phyloP scores from a whole-genome alignment of 768 basidiomycete species.

The Galerina marginata region DNA sequence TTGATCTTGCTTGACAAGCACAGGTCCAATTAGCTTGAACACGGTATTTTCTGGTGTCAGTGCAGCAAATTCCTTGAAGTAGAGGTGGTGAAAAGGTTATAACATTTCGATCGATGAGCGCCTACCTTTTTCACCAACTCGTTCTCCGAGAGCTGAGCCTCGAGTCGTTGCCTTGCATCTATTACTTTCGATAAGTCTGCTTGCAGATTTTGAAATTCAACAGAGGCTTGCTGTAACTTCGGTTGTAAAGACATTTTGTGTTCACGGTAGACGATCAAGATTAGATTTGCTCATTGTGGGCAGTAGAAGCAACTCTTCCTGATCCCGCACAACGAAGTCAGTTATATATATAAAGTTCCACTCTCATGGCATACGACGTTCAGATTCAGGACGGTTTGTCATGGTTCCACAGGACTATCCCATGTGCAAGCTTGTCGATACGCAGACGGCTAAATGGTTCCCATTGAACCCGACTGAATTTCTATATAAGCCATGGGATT shows the following conservation, averaged over 20 bases:
- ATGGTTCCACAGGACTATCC: too few relatives aligned
- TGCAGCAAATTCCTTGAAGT: conserved; percentile 75
- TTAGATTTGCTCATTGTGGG: neutral
- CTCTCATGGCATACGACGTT: neutral
- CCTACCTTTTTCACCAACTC: conserved; percentile 87
- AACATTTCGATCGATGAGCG: neutral
- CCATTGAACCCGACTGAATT: neutral
- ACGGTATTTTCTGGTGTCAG: conserved; percentile 79
- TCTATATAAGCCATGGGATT: conserved; percentile 7
- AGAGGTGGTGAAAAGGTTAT: conserved; percentile 5
- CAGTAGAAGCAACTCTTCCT: too few relatives aligned
- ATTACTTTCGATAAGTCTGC: conserved; percentile 72
- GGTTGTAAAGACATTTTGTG: conserved; percentile 57
- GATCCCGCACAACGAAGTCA: too few relatives aligned
- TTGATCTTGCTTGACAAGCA: conserved; percentile 89
- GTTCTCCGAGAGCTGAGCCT: conserved; percentile 90
- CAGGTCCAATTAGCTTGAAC: conserved; percentile 91
- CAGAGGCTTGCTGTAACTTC: conserved; percentile 69
- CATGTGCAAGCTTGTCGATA: too few relatives aligned
- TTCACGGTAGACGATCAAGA: conserved; percentile 20
- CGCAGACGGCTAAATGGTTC: too few relatives aligned
- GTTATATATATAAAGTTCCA: neutral
- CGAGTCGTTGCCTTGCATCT: conserved; percentile 85
- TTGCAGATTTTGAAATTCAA: conserved; percentile 85
- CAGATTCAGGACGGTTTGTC: too few relatives aligned